Percentiles rank a stretch among this genome's conserved stretches.
These are phyloP conservation scores for Aspergillus pseudotamarii DNA, from an alignment of 2,329 filamentous ascomycete genomes.

Conservation along the genomic window DNA sequence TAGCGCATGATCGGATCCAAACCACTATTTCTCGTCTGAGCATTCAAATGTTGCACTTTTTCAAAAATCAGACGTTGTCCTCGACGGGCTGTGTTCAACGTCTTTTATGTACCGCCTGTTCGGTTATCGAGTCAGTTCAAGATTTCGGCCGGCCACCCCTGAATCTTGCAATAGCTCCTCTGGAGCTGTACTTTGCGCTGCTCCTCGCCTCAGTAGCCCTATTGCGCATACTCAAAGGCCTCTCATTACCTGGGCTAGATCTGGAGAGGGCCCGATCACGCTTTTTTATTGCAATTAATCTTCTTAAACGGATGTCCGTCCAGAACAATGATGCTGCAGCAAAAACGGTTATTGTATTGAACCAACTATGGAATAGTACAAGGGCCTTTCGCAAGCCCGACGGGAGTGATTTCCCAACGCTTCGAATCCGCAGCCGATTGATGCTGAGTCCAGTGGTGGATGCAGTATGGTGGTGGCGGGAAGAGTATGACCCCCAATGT, in stretches of 20 bases:
- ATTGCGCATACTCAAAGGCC: constrained; percentile 44
- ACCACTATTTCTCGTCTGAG: constrained; percentile 33
- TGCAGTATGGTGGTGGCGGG: constrained; percentile 48
- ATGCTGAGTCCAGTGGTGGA: constrained; percentile 42
- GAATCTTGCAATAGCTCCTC: constrained; percentile 27
- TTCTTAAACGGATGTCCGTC: constrained; percentile 42
- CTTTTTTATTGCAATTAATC: constrained; percentile 41
- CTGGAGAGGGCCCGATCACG: constrained; percentile 35
- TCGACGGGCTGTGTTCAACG: constrained; percentile 30
- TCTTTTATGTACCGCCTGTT: constrained; percentile 33
- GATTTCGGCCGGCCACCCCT: constrained; percentile 23
- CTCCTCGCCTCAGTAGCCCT: constrained; percentile 36
- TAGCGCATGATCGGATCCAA: constrained; percentile 37
- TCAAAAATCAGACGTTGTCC: constrained; percentile 32
- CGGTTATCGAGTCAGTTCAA: constrained; percentile 34
- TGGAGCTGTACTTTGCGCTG: constrained; percentile 33
- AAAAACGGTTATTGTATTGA: constrained; percentile 37
- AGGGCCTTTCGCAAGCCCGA: constrained; percentile 45
- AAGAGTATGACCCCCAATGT: constrained; percentile 40
- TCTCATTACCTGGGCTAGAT: constrained; percentile 34
- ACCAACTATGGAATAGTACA: constrained; percentile 44
- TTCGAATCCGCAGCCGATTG: constrained; percentile 45
- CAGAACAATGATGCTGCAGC: constrained; percentile 39
- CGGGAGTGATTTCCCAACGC: constrained; percentile 35
- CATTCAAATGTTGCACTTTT: constrained; percentile 41